These are phyloP conservation scores for Boeremia lycopersici DNA, from an alignment of 2,329 filamentous ascomycete species.

Conservation along the genomic window DNA sequence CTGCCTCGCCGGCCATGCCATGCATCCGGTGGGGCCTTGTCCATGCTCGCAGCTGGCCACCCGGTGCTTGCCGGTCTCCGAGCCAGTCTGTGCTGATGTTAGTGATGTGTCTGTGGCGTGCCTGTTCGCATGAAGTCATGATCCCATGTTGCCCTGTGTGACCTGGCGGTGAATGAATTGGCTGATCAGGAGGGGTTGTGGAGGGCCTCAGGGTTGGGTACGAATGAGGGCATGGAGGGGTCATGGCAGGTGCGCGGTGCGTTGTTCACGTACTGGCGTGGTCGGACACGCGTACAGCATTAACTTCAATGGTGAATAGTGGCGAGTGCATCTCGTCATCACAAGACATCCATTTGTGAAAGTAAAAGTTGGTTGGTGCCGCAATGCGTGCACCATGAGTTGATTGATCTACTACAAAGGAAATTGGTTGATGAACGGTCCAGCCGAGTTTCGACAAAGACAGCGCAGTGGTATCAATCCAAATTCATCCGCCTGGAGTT, in stretches of 20 bases:
- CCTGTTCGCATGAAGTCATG: neutral
- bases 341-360: neutral
- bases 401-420: constrained; percentile 16
- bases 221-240: neutral
- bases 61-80: too few species aligned
- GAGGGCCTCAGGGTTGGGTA: neutral
- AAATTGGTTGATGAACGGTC: constrained; percentile 11
- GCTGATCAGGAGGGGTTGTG: neutral
- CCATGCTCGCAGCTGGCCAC: neutral
- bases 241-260: neutral
- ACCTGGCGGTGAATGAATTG: constrained; percentile 4
- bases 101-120: constrained; percentile 5
- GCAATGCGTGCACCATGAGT: constrained; percentile 4
- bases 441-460: constrained; percentile 14
- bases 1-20: neutral
- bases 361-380: neutral
- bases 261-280: neutral
- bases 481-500: neutral
- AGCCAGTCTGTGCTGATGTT: neutral
- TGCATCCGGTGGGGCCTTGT: neutral
- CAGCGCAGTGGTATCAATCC: constrained; percentile 12
- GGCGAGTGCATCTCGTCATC: neutral
- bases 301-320: neutral
- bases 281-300: neutral
- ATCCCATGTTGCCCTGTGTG: constrained; percentile 4